These are phyloP conservation scores for Solanum boliviense DNA, from an alignment of 257 asterid genomes.

Conservation along the genomic window DNA sequence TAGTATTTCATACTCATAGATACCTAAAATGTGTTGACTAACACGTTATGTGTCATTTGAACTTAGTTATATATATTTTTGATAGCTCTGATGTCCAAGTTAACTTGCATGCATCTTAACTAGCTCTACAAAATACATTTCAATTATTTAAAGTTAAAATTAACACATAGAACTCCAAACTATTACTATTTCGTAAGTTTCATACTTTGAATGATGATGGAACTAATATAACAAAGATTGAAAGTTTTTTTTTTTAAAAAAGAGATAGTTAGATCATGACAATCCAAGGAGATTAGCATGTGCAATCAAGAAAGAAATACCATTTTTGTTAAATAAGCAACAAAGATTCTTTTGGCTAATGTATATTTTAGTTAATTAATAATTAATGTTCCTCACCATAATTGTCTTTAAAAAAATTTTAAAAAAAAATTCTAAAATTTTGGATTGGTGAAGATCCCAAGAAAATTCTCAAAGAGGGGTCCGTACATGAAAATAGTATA, in stretches of 20 bases:
- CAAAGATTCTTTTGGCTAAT: conserved; percentile 36
- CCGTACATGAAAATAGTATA: conserved; percentile 33
- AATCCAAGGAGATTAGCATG: conserved; percentile 24
- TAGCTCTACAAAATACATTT: background rate
- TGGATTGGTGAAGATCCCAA: conserved; percentile 30
- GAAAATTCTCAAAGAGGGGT: conserved; percentile 14
- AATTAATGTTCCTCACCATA: conserved; percentile 18
- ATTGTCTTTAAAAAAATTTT: background rate
- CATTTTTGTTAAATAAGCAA: conserved; percentile 14
- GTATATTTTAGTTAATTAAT: background rate
- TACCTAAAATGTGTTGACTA: background rate
- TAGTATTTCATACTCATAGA: background rate
- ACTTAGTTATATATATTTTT: background rate
- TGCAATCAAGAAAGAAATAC: conserved; percentile 28
- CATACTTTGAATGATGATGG: background rate
- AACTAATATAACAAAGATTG: background rate
- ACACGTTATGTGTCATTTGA: background rate
- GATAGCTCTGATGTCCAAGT: too few species aligned
- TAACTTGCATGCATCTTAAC: too few species aligned
- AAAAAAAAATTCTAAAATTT: background rate
- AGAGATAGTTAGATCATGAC: background rate
- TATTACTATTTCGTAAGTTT: background rate
- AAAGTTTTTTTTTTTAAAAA: background rate
- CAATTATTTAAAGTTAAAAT: background rate
- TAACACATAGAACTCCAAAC: background rate